A percentile compares a stretch with the other conserved stretches of the same genome.
These are phyloP conservation scores for Aspergillus indologenus DNA, from an alignment of 495 filamentous ascomycete species.

Conservation along the genomic window DNA sequence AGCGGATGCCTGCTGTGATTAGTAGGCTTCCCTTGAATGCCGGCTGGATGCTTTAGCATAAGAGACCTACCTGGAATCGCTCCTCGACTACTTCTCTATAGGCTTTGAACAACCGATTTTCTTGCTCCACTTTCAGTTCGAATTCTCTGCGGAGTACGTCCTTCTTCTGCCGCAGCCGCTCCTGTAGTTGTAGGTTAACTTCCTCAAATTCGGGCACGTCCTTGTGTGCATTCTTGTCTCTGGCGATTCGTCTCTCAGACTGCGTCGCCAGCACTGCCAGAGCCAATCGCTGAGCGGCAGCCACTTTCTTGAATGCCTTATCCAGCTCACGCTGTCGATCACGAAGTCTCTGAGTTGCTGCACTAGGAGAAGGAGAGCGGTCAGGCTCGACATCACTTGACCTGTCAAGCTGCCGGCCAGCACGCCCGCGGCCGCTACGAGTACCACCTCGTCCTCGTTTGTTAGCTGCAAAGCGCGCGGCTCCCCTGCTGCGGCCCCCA, in stretches of 20 bases:
- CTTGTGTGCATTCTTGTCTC: constrained; percentile 43
- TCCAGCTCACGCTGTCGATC: constrained; percentile 43
- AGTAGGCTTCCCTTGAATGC: not conserved
- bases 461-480: constrained; percentile 18
- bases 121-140: constrained; percentile 27
- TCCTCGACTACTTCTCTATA: constrained; percentile 29
- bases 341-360: constrained; percentile 35
- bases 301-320: constrained; percentile 42
- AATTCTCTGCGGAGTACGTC: constrained; percentile 26
- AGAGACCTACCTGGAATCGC: constrained; percentile 26
- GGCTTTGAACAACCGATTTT: constrained; percentile 26
- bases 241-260: constrained; percentile 34
- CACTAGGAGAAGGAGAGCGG: constrained; percentile 37
- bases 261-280: constrained; percentile 39
- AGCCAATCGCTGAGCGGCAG: constrained; percentile 38
- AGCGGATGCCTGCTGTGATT: constrained; percentile 22
- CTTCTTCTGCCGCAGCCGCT: constrained; percentile 15
- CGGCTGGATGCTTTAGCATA: not conserved
- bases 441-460: constrained; percentile 25
- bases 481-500: constrained; percentile 35
- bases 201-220: constrained; percentile 41
- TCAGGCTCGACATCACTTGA: constrained; percentile 31
- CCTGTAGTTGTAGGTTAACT: constrained; percentile 22
- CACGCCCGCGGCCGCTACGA: constrained; percentile 20
- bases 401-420: constrained; percentile 23